phyloP scores from a whole-genome alignment of 164 flowering plant genomes.

The Aristolochia contorta region DNA sequence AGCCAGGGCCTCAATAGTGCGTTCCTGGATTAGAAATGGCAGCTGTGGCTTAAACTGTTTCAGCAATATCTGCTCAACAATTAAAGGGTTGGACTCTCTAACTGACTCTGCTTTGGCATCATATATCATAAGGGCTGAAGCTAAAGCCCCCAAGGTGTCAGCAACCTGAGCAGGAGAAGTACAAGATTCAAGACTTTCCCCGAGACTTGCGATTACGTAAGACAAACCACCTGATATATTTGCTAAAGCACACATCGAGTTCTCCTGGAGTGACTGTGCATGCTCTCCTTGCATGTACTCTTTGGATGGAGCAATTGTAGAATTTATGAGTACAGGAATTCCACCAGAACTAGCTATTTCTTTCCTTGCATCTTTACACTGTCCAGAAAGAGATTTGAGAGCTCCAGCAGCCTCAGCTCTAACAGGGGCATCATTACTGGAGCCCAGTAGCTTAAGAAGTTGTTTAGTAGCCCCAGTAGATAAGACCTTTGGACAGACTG shows the following conservation, averaged over 20 bases:
- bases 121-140: constrained; percentile 99
- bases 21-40: constrained; percentile 86
- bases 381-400: constrained; percentile 91
- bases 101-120: constrained; percentile 73
- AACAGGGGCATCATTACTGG: constrained; percentile 79
- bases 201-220: constrained; percentile 91
- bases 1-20: constrained; percentile 95
- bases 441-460: constrained; percentile 71
- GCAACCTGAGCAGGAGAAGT: constrained; percentile 82
- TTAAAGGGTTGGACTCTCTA: constrained; percentile 72
- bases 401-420: constrained; percentile 98
- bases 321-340: constrained; percentile 91
- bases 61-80: constrained; percentile 67
- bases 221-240: constrained; percentile 98
- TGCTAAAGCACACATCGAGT: constrained; percentile 99
- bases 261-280: constrained; percentile 97
- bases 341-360: constrained; percentile 80
- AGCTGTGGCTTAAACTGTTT: constrained; percentile 67
- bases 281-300: constrained; percentile 98
- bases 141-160: constrained; percentile 94
- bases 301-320: constrained; percentile 99
- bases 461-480: constrained; percentile 76
- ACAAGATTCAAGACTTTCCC: constrained; percentile 97
- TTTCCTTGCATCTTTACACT: constrained; percentile 76
- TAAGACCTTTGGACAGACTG: constrained; percentile 69